These are phyloP conservation scores for Microbotryum silenes-acaulis DNA, from an alignment of 1,284 basidiomycete genomes.

Conservation along the genomic window DNA sequence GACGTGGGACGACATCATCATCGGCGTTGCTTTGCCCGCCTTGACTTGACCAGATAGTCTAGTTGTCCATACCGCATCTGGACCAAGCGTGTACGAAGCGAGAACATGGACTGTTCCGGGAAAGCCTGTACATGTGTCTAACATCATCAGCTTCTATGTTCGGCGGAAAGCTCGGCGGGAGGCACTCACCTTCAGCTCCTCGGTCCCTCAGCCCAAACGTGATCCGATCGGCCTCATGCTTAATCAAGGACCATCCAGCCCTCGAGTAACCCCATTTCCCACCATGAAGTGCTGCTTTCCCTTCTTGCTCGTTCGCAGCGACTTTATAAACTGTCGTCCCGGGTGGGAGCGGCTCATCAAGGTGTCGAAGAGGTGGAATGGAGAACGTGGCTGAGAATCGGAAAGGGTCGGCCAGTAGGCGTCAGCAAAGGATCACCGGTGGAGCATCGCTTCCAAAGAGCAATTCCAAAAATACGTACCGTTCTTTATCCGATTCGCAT, in stretches of 20 bases:
- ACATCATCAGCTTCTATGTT: background rate
- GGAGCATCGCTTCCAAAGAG: background rate
- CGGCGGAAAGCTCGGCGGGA: background rate
- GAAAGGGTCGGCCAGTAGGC: conserved; percentile 30
- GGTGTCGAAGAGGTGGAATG: background rate
- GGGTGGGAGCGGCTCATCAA: conserved; percentile 4
- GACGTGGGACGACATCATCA: conserved; percentile 38
- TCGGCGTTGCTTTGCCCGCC: conserved; percentile 31
- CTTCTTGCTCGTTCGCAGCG: conserved; percentile 24
- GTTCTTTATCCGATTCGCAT: conserved; percentile 29
- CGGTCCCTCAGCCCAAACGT: conserved; percentile 33
- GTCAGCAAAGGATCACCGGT: conserved; percentile 3
- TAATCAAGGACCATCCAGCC: conserved; percentile 29
- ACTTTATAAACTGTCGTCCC: conserved; percentile 5
- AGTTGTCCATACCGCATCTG: conserved; percentile 30
- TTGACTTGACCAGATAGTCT: conserved; percentile 27
- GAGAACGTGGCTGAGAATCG: conserved; percentile 23
- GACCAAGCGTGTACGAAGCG: conserved; percentile 28
- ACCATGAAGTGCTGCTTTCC: conserved; percentile 34
- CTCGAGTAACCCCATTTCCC: conserved; percentile 37
- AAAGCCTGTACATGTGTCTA: conserved; percentile 5
- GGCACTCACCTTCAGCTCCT: conserved; percentile 35
- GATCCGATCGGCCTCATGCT: conserved; percentile 25
- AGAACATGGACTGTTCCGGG: conserved; percentile 13
- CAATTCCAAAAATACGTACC: conserved; percentile 12